Evolutionary conservation across 2,329 filamentous ascomycete genomes (phyloP).

Genomic region (Dichotomopilus funicola): DNA sequence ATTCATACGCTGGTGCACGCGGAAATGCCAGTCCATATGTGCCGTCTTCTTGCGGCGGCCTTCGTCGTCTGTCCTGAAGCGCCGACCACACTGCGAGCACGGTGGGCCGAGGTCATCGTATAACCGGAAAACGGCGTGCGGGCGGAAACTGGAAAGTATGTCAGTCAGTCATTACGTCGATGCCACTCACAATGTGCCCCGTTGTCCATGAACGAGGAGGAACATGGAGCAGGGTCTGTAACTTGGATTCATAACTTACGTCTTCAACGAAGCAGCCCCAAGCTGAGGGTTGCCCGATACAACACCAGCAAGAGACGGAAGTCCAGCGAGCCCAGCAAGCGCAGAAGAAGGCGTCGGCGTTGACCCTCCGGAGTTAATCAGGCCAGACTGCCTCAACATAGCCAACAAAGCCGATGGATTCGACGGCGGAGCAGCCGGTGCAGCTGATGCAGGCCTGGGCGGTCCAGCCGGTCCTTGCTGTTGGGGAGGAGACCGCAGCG

Average conservation of each 20-base stretch:
- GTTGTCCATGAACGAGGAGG: neutral
- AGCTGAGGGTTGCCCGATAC: slow-evolving; percentile 1
- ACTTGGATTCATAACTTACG: slow-evolving; percentile 1
- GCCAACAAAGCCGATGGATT: slow-evolving; percentile 58
- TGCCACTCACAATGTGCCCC: neutral
- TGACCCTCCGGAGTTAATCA: slow-evolving; percentile 40
- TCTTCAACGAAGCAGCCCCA: slow-evolving; percentile 6
- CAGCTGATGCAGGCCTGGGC: neutral
- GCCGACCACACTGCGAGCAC: slow-evolving; percentile 84
- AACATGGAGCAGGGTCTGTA: neutral
- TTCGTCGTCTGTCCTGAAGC: slow-evolving; percentile 70
- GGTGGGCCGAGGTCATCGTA: slow-evolving; percentile 80
- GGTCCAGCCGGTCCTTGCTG: neutral
- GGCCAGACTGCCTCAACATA: slow-evolving; percentile 60
- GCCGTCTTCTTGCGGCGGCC: slow-evolving; percentile 80
- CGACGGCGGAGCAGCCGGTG: slow-evolving; percentile 27
- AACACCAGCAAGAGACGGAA: slow-evolving; percentile 15
- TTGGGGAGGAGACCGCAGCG: neutral
- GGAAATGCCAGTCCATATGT: slow-evolving; percentile 98
- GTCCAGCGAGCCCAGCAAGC: neutral
- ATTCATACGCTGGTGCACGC: slow-evolving; percentile 79
- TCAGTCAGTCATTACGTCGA: neutral
- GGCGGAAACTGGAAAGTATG: slow-evolving; percentile 38
- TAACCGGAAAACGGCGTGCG: slow-evolving; percentile 64
- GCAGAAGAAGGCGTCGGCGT: slow-evolving; percentile 33